phyloP scores from a whole-genome alignment of 805 yeast genomes.

The Ogataea salicorniae region DNA sequence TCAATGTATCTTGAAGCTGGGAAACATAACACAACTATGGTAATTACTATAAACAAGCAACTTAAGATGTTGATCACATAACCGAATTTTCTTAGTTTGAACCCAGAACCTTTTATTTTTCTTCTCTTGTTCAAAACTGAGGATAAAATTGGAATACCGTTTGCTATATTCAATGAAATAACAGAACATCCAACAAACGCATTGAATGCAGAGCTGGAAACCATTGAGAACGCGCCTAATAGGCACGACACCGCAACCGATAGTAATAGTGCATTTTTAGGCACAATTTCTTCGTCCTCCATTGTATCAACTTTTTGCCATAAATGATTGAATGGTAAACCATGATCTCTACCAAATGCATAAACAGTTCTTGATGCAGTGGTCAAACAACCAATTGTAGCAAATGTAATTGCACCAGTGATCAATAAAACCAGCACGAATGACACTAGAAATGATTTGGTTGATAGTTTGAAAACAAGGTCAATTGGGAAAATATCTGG shows the following conservation, averaged over 20 bases:
- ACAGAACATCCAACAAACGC: slow-evolving; percentile 85
- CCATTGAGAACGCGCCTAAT: slow-evolving; percentile 59
- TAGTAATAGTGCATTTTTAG: slow-evolving; percentile 62
- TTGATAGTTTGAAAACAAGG: slow-evolving; percentile 64
- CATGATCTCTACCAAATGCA: slow-evolving; percentile 80
- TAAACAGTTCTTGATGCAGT: slow-evolving; percentile 80
- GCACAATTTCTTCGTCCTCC: slow-evolving; percentile 51
- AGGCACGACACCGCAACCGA: slow-evolving; percentile 58
- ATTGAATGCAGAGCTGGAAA: slow-evolving; percentile 71
- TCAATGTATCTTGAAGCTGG: slow-evolving; percentile 62
- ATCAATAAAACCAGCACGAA: slow-evolving; percentile 61
- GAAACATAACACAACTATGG: slow-evolving; percentile 58
- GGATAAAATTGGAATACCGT: slow-evolving; percentile 69
- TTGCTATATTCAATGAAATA: slow-evolving; percentile 65
- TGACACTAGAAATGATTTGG: slow-evolving; percentile 64
- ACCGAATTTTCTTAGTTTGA: slow-evolving; percentile 58
- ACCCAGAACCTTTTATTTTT: slow-evolving; percentile 63
- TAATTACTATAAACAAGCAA: slow-evolving; percentile 53
- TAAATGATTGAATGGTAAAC: slow-evolving; percentile 56
- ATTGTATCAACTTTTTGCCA: slow-evolving; percentile 64
- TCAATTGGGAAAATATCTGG: slow-evolving; percentile 77
- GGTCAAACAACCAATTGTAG: slow-evolving; percentile 74
- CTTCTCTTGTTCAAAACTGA: slow-evolving; percentile 53
- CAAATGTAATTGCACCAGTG: slow-evolving; percentile 66
- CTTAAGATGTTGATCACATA: slow-evolving; percentile 58